Evolutionary conservation across 352 stramenopile genomes (phyloP).

Genomic region (Phytophthora palmivora): DNA sequence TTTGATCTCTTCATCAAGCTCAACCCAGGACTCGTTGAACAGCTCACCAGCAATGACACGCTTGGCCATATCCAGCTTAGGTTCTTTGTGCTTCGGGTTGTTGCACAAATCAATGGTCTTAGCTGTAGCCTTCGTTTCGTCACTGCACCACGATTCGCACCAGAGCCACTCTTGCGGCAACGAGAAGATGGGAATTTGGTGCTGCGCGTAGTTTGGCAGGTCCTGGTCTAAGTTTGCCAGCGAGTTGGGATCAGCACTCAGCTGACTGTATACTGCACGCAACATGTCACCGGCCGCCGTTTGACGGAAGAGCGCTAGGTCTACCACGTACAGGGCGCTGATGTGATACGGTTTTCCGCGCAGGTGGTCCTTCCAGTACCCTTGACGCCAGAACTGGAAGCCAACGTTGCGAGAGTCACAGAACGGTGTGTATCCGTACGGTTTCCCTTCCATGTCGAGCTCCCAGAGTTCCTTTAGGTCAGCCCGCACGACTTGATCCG

Average conservation of each 20-base stretch:
- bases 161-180: slow-evolving; percentile 99
- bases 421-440: slow-evolving; percentile 99
- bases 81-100: slow-evolving; percentile 99
- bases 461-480: slow-evolving; percentile 99
- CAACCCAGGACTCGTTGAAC: slow-evolving; percentile 98
- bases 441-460: slow-evolving; percentile 96
- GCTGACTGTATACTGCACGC: slow-evolving; percentile 95
- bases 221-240: slow-evolving; percentile 99
- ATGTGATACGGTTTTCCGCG: slow-evolving; percentile 99
- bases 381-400: slow-evolving; percentile 98
- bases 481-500: slow-evolving; percentile 98
- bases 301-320: slow-evolving; percentile 95
- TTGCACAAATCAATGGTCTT: slow-evolving; percentile 99
- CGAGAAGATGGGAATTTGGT: slow-evolving; percentile 97
- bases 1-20: slow-evolving; percentile 98
- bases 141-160: slow-evolving; percentile 99
- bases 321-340: slow-evolving; percentile 99
- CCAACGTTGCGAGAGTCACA: slow-evolving; percentile 97
- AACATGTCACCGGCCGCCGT: slow-evolving; percentile 96
- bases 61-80: slow-evolving; percentile 99
- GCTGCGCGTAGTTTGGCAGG: slow-evolving; percentile 98
- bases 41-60: slow-evolving; percentile 97
- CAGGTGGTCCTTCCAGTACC: slow-evolving; percentile 99
- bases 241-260: slow-evolving; percentile 98
- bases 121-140: slow-evolving; percentile 96